Percentiles rank a stretch among this genome's conserved stretches.
phyloP scores from a whole-genome alignment of 305 asterid genomes.

The Solanum chacoense region DNA sequence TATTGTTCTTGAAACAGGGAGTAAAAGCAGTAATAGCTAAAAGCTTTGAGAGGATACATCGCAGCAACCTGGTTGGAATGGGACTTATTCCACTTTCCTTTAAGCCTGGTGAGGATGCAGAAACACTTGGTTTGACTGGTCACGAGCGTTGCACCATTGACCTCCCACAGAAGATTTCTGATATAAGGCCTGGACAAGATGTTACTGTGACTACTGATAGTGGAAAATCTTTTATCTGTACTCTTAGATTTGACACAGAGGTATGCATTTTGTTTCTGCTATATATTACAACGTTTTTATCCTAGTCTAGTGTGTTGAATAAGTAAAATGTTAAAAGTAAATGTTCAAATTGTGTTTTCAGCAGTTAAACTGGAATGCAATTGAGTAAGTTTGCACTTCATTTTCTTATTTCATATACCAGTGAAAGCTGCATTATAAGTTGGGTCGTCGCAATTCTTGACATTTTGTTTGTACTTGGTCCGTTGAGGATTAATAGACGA shows the following conservation, averaged over 20 bases:
- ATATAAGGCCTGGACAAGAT: slow-evolving; percentile 77
- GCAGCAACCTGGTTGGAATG: slow-evolving; percentile 92
- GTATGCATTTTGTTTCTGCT: slow-evolving; percentile 17
- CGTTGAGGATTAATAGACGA: background rate
- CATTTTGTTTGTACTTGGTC: background rate
- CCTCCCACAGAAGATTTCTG: slow-evolving; percentile 54
- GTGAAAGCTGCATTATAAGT: background rate
- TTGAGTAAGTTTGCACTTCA: background rate
- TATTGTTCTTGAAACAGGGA: slow-evolving; percentile 36
- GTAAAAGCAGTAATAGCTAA: slow-evolving; percentile 93
- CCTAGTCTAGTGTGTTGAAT: background rate
- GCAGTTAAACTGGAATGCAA: background rate
- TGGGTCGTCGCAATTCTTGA: background rate
- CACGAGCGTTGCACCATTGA: slow-evolving; percentile 72
- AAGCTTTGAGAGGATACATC: slow-evolving; percentile 88
- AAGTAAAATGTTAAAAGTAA: background rate
- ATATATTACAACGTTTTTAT: background rate
- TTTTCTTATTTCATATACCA: background rate
- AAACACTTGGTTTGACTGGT: slow-evolving; percentile 69
- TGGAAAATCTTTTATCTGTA: slow-evolving; percentile 68
- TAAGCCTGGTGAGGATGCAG: slow-evolving; percentile 76
- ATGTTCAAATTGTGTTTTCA: background rate
- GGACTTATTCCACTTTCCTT: slow-evolving; percentile 87
- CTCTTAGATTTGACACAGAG: slow-evolving; percentile 79
- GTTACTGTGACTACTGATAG: slow-evolving; percentile 50